Evolutionary conservation across 2,329 filamentous ascomycete species (phyloP).

Genomic region (Dothidotthia symphoricarpi): DNA sequence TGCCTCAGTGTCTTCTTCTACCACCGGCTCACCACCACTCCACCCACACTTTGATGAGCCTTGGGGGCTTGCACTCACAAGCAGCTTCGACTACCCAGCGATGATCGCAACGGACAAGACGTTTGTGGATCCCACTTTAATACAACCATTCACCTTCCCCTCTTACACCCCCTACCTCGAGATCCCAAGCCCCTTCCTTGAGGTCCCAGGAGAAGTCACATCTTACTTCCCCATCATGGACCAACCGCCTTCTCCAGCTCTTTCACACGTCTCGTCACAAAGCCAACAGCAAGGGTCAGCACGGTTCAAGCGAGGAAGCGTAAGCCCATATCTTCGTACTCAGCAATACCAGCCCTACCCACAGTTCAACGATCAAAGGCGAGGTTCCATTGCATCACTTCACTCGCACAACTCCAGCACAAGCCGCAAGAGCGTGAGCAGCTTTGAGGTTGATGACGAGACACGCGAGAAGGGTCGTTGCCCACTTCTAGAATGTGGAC

Average conservation of each 20-base stretch:
- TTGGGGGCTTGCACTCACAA: conserved; percentile 61
- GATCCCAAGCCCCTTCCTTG: conserved; percentile 36
- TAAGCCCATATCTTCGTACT: conserved; percentile 66
- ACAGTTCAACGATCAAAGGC: conserved; percentile 50
- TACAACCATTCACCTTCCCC: conserved; percentile 51
- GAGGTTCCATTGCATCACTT: conserved; percentile 69
- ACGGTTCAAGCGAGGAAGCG: conserved; percentile 53
- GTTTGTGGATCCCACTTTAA: conserved; percentile 58
- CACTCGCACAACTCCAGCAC: conserved; percentile 63
- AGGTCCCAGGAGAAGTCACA: no score
- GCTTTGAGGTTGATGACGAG: conserved; percentile 42
- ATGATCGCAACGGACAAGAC: conserved; percentile 49
- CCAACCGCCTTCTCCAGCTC: conserved; percentile 62
- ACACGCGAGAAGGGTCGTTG: conserved; percentile 70
- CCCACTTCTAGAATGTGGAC: conserved; percentile 79
- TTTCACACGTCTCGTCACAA: conserved; percentile 53
- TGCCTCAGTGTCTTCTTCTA: conserved; percentile 52
- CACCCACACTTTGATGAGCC: conserved; percentile 60
- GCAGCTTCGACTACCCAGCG: conserved; percentile 56
- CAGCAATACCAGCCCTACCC: conserved; percentile 57
- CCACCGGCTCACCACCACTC: conserved; percentile 56
- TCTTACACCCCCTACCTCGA: conserved; percentile 46
- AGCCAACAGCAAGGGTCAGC: conserved; percentile 45
- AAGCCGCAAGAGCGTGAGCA: conserved; percentile 51
- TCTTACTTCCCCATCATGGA: conserved; percentile 43